Evolutionary conservation across 768 basidiomycete species (phyloP), one percentile per base, ranked within the genome.

Genomic region (Hypholoma sublateritium): DNA sequence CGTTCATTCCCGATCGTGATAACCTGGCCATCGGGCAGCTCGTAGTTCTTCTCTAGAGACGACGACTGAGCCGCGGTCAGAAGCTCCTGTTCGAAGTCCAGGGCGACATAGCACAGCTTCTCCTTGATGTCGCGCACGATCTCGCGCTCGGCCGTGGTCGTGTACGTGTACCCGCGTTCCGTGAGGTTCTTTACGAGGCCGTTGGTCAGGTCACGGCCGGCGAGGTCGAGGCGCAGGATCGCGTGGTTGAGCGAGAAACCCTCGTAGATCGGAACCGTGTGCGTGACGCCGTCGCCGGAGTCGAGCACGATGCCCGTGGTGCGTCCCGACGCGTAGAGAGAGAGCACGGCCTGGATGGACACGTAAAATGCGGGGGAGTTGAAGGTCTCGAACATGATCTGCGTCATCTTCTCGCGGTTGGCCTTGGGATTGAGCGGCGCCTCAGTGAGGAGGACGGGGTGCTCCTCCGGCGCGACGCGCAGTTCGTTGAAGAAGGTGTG

Each of bases 81-180:
- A 63, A 95, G 79, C 75, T 96, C 94, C 74, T 95, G 90, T 70
- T 95, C 93, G 65, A 95, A 95, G 74, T 95, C 93, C 58, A 95
- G 84, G 35, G 93, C 93, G 62, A 96, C 93, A 70, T 95, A 95
- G 75, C 93, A 95, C 25, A 95, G 85, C 82, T 93, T 94, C 83
- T 94, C 93, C 82, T 97, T 97, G 82, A 97, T 95, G 72, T 96
- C 95, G 59, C 95, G 84, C 65, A 96, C 95, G 58, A 97, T 94
- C 85, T 95, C 93, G 68, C 87, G 84, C 76, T 94, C 93, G 32
- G 92, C 93, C 12, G 92, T 90, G 61, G 94, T 96, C 63, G 91
- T 95, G 85, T 97, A 96, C n/a, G 85, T 81, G 74, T 97, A 95
- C 11, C 95, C 95, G 67, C 95, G 87, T 76, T 97, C 94, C 74